Evolutionary conservation across 345 rosid species (phyloP).

Genomic region (Heritiera fomes): DNA sequence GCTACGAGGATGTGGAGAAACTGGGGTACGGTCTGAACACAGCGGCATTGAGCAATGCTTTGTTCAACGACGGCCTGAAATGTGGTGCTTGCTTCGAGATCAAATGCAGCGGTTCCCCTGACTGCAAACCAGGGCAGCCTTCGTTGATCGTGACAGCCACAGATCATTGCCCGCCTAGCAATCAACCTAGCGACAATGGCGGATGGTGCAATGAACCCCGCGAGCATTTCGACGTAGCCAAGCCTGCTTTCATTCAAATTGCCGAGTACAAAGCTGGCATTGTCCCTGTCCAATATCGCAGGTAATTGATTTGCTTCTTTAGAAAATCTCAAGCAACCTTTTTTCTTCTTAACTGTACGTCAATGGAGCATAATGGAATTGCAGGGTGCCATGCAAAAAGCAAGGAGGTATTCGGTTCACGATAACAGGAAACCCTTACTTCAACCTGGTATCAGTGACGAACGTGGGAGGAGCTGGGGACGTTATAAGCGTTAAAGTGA

Average conservation of each 20-base stretch:
- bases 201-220: conserved; percentile 85
- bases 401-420: conserved; percentile 73
- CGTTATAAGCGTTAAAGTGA: conserved; percentile 53
- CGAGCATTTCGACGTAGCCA: conserved; percentile 73
- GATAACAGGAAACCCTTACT: conserved; percentile 63
- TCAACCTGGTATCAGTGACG: conserved; percentile 52
- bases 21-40: conserved; percentile 48
- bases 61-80: conserved; percentile 48
- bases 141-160: conserved; percentile 69
- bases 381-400: conserved; percentile 74
- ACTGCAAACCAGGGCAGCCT: conserved; percentile 52
- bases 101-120: conserved; percentile 35
- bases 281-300: conserved; percentile 64
- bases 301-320: conserved; percentile 23
- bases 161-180: conserved; percentile 67
- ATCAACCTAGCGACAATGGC: conserved; percentile 22
- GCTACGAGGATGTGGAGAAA: conserved; percentile 41
- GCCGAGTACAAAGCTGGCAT: conserved; percentile 61
- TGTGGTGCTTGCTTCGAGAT: conserved; percentile 63
- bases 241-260: conserved; percentile 52
- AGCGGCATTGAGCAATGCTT: conserved; percentile 44
- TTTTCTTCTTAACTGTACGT: too few relatives aligned
- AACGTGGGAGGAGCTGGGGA: conserved; percentile 84
- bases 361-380: background rate
- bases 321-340: background rate